These are phyloP conservation scores for Xylariaceae sp. DNA, from an alignment of 2,329 filamentous ascomycete species.

Conservation along the genomic window DNA sequence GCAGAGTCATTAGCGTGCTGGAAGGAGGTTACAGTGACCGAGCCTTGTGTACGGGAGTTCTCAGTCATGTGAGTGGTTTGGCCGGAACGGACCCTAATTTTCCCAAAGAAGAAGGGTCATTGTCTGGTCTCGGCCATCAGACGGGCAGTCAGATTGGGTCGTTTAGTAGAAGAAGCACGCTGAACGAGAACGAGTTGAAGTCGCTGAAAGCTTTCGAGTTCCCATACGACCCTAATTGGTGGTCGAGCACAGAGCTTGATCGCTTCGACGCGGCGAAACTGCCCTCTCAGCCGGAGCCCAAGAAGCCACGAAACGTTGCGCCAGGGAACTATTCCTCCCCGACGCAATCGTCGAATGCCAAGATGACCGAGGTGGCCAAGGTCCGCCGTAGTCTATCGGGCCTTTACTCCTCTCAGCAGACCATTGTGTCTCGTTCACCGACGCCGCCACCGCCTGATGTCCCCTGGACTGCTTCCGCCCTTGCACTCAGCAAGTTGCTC, in stretches of 20 bases:
- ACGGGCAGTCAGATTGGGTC: conserved; percentile 52
- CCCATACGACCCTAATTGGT: conserved; percentile 67
- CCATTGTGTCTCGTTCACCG: conserved; percentile 39
- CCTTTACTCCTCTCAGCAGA: conserved; percentile 37
- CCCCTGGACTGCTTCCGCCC: conserved; percentile 77
- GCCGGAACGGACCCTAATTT: conserved; percentile 49
- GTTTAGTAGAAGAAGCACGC: conserved; percentile 32
- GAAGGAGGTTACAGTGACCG: conserved; percentile 96
- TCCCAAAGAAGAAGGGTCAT: conserved; percentile 36
- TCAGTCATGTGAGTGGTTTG: conserved; percentile 86
- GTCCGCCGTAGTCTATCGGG: conserved; percentile 61
- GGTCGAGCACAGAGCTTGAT: conserved; percentile 62
- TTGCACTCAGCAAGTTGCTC: conserved; percentile 77
- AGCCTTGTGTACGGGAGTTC: conserved; percentile 79
- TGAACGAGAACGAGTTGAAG: conserved; percentile 27
- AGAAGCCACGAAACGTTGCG: conserved; percentile 52
- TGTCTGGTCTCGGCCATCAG: conserved; percentile 51
- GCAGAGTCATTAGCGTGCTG: conserved; percentile 85
- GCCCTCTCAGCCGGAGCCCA: conserved; percentile 45
- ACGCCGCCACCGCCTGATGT: conserved; percentile 76
- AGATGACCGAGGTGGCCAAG: conserved; percentile 65
- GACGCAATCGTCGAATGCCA: conserved; percentile 82
- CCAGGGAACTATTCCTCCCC: conserved; percentile 78
- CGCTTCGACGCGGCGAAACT: conserved; percentile 61
- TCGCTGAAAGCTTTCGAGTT: conserved; percentile 32